Evolutionary conservation across 805 yeast species (phyloP).

Genomic region (Pichia cephalocereana): DNA sequence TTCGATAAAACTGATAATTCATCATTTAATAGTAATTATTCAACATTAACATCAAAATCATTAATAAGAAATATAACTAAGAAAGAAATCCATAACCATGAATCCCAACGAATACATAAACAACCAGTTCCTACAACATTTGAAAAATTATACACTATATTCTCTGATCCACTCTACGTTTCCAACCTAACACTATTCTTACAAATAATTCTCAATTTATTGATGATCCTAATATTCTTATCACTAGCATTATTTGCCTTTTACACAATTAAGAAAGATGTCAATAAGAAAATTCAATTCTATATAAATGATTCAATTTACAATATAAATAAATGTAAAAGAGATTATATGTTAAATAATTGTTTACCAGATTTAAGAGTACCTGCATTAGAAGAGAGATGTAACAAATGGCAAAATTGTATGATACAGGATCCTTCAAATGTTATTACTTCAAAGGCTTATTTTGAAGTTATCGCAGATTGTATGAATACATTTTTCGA

Average conservation of each 20-base stretch:
- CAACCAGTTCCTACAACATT: background rate
- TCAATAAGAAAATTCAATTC: constrained; percentile 57
- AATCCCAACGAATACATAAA: background rate
- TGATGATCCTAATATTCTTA: constrained; percentile 16
- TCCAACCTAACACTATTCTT: constrained; percentile 19
- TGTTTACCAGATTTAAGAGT: constrained; percentile 59
- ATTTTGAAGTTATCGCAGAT: constrained; percentile 26
- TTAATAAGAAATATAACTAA: background rate
- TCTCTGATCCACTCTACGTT: constrained; percentile 22
- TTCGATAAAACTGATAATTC: constrained; percentile 15
- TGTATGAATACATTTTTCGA: constrained; percentile 27
- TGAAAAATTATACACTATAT: constrained; percentile 8
- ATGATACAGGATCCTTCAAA: constrained; percentile 68
- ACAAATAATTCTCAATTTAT: constrained; percentile 20
- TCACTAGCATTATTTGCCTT: constrained; percentile 15
- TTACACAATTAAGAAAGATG: constrained; percentile 39
- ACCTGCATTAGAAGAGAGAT: constrained; percentile 64
- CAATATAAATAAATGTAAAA: constrained; percentile 59
- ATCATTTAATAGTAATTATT: constrained; percentile 4
- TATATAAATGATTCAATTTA: constrained; percentile 50
- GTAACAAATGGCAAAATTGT: constrained; percentile 72
- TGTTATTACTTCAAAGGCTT: constrained; percentile 24
- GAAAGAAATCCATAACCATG: too few relatives aligned
- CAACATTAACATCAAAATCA: constrained; percentile 5
- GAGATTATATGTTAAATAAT: constrained; percentile 61